Evolutionary conservation across 1,284 basidiomycete genomes (phyloP).

Genomic region (Phaffia rhodozyma): DNA sequence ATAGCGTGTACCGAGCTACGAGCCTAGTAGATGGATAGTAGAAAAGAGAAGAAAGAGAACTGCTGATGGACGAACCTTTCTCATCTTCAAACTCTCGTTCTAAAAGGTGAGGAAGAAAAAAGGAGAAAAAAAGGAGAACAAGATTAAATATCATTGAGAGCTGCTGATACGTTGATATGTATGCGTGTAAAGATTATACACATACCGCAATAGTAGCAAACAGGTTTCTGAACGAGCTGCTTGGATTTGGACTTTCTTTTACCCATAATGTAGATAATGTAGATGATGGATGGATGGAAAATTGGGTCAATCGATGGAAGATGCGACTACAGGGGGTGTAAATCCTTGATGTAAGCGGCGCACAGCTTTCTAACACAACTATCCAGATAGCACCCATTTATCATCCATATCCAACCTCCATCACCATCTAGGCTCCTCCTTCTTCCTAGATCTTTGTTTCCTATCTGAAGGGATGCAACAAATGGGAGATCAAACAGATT

Average conservation of each 20-base stretch:
- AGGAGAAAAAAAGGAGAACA: conserved; percentile 60
- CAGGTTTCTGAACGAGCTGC: conserved; percentile 29
- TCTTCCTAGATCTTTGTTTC: no score
- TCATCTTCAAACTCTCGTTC: conserved; percentile 98
- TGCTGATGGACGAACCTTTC: conserved; percentile 49
- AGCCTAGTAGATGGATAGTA: not conserved
- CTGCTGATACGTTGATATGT: not conserved
- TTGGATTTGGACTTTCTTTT: conserved; percentile 35
- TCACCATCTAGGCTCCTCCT: no score
- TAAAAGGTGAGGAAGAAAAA: conserved; percentile 89
- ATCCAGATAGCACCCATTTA: no score
- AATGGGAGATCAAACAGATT: no score
- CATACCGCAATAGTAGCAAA: conserved; percentile 16
- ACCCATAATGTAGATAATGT: conserved; percentile 25
- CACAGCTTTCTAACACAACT: no score
- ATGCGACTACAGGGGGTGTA: no score
- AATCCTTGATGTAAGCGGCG: no score
- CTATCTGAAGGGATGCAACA: no score
- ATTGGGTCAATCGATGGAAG: not conserved
- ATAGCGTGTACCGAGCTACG: not conserved
- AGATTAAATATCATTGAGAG: conserved; percentile 10
- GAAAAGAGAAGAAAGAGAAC: not conserved
- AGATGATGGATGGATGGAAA: not conserved
- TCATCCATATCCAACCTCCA: no score
- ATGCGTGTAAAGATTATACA: conserved; percentile 2